Conservation (phyloP, 345 rosid genomes). For the Mercurialis annua region DNA sequence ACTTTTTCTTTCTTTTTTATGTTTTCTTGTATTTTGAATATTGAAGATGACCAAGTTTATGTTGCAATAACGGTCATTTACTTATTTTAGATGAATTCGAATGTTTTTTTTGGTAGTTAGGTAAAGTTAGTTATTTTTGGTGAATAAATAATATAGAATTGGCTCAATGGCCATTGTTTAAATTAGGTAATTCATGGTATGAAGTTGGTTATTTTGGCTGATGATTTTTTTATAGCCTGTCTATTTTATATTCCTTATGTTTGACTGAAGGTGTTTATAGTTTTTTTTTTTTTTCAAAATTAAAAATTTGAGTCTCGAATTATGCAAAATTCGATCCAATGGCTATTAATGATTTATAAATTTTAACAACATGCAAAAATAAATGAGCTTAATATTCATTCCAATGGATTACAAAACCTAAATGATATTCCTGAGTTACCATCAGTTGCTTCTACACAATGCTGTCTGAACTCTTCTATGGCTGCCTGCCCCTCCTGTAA, state of each 20-base stretch:
- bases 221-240: slow-evolving; percentile 7
- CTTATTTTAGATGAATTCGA: slow-evolving; percentile 7
- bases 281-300: too few species aligned
- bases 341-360: neutral
- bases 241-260: neutral
- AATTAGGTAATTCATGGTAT: neutral
- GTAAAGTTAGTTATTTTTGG: slow-evolving; percentile 7
- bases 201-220: slow-evolving; percentile 14
- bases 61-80: neutral
- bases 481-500: neutral
- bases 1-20: neutral
- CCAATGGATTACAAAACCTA: neutral
- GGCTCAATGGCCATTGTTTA: slow-evolving; percentile 3
- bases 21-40: neutral
- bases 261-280: neutral
- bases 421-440: neutral
- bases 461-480: neutral
- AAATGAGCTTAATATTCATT: neutral
- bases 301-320: too few species aligned
- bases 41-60: neutral
- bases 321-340: neutral
- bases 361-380: neutral
- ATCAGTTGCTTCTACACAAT: neutral
- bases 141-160: slow-evolving; percentile 4
- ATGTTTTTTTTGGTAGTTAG: neutral